Evolutionary conservation across 2,329 filamentous ascomycete species (phyloP).

Genomic region (Lachnellula hyalina): DNA sequence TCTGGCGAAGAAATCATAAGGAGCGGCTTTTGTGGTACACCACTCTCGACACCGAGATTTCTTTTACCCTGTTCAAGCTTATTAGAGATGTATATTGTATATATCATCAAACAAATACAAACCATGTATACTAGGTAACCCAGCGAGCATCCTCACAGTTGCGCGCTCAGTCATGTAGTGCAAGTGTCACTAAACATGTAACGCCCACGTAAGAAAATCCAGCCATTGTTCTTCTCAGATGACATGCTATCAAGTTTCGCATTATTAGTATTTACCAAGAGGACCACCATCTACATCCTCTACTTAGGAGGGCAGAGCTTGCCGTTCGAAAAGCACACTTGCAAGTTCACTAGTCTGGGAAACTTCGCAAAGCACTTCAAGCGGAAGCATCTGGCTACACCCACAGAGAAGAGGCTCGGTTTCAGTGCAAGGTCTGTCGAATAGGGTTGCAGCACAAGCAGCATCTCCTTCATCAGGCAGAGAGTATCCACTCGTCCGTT

Average conservation of each 20-base stretch:
- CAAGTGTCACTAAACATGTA: no score
- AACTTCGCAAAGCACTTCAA: not conserved
- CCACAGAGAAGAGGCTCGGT: slow-evolving; percentile 17
- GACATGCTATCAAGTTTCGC: no score
- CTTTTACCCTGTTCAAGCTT: not conserved
- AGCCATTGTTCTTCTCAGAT: no score
- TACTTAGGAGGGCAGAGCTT: no score
- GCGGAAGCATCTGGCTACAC: slow-evolving; percentile 18
- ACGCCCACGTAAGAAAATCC: no score
- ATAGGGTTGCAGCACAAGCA: slow-evolving; percentile 17
- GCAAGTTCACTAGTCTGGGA: slow-evolving; percentile 17
- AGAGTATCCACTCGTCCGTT: slow-evolving; percentile 16
- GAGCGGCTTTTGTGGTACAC: not conserved
- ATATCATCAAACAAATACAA: no score
- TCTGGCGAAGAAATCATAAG: not conserved
- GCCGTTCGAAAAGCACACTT: slow-evolving; percentile 7
- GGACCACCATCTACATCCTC: no score
- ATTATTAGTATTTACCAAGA: no score
- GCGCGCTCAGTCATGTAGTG: no score
- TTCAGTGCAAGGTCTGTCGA: slow-evolving; percentile 17
- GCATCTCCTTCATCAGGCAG: slow-evolving; percentile 16
- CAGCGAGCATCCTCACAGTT: no score
- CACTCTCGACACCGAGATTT: not conserved
- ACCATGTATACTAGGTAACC: no score
- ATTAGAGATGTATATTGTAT: not conserved